Evolutionary conservation across 1,284 basidiomycete species (phyloP), one percentile per base, ranked within the genome.

Genomic region (Volvariella surrecta): DNA sequence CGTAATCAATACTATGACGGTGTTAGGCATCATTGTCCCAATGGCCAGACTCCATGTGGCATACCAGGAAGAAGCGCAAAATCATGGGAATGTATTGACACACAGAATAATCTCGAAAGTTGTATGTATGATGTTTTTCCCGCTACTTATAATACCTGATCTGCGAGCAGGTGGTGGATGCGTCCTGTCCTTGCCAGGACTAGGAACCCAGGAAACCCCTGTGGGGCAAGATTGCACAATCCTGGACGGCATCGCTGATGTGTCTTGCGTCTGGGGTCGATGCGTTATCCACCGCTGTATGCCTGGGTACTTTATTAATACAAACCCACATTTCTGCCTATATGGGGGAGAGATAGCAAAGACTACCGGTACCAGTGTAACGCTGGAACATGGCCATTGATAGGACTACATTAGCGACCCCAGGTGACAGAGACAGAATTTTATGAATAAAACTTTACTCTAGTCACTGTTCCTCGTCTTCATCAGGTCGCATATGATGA

Each of bases 41-140:
- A 32, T 8, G 68, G 62, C 7, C 52, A 58, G 43, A 62, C 61
- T 2, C 64, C 71, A 1, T 75, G 73, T 44, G 66, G 68, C 3
- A 57, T 73, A 42, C 61, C 58, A 30, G 65, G 66, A 20, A 52
- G 57, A 8, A 54, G 56, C 4, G 50, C 52, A 6, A 54, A 58
- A 7, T 59, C 67, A 0, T 74, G 66, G 66, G 73, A 76, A 48
- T 76, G 73, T 47, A 51, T 77, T 40, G 56, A 75, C 48, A 68
- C 66, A 3, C 53, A 57, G 45, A 61, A 52, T 30, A 70, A 75
- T 43, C 60, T 74, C 11, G 72, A 75, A 53, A 75, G 71, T 59
- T 77, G 74, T 75, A 45, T 48, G 72, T 67, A 13, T 37, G 15
- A 15, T 15, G 3, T 10, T 15, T 16, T n/a, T 34, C 37, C 40